These are phyloP conservation scores for Cronartium quercuum DNA, from an alignment of 1,284 basidiomycete species.

Conservation along the genomic window DNA sequence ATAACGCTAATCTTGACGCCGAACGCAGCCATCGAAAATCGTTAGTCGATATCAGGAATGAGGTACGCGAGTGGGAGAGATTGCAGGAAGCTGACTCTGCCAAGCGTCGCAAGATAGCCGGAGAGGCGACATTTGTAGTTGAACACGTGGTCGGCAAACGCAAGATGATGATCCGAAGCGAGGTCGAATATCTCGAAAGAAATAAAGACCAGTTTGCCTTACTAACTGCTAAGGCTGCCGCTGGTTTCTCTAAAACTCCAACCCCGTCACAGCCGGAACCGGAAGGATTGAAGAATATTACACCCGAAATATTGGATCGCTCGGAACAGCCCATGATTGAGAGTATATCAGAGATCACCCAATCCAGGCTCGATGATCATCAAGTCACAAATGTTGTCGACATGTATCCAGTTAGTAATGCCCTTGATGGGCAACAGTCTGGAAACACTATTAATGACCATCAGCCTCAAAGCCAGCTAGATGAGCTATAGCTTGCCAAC, in stretches of 20 bases:
- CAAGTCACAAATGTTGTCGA: too few relatives aligned
- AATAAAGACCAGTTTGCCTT: background rate
- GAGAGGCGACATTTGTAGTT: background rate
- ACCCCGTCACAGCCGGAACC: too few relatives aligned
- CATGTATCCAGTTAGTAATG: too few relatives aligned
- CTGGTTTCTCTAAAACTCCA: background rate
- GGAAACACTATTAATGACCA: too few relatives aligned
- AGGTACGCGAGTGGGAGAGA: constrained; percentile 24
- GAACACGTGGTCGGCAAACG: background rate
- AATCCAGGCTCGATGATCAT: too few relatives aligned
- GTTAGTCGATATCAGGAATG: constrained; percentile 2
- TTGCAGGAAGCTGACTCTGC: constrained; percentile 23
- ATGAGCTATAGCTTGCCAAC: too few relatives aligned
- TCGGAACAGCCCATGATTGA: too few relatives aligned
- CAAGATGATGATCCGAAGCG: background rate
- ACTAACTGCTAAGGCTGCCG: background rate
- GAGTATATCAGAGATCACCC: too few relatives aligned
- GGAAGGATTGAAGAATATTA: too few relatives aligned
- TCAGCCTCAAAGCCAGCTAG: too few relatives aligned
- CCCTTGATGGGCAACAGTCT: too few relatives aligned
- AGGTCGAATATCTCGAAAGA: background rate
- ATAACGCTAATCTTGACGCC: constrained; percentile 32
- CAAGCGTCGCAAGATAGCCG: background rate
- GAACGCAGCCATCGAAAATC: constrained; percentile 18
- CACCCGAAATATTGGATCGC: too few relatives aligned